Percentiles rank a stretch among this genome's conserved stretches.
Evolutionary conservation across 495 filamentous ascomycete species (phyloP).

Genomic region (Podospora appendiculata): DNA sequence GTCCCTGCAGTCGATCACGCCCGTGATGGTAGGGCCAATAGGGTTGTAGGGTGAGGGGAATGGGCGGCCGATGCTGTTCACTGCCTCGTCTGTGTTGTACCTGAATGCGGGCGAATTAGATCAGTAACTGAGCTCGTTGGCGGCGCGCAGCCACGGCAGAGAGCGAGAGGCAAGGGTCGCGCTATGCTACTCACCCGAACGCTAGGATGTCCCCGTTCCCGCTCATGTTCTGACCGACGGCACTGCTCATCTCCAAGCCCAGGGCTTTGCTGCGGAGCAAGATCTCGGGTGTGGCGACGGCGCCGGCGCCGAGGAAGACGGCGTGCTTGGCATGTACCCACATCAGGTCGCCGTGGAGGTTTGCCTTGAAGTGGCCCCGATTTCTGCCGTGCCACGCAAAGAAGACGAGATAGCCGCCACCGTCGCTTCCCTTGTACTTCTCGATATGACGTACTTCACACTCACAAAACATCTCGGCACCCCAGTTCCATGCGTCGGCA

Average conservation of each 20-base stretch:
- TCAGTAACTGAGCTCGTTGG: no score
- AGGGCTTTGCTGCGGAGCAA: slow-evolving; percentile 54
- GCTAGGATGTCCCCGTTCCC: slow-evolving; percentile 61
- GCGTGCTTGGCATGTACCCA: slow-evolving; percentile 58
- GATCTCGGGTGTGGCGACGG: slow-evolving; percentile 59
- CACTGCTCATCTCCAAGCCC: slow-evolving; percentile 49
- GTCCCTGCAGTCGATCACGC: slow-evolving; percentile 54
- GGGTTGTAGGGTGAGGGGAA: slow-evolving; percentile 41
- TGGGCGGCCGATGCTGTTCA: slow-evolving; percentile 48
- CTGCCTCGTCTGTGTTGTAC: slow-evolving; percentile 49
- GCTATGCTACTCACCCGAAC: slow-evolving; percentile 41
- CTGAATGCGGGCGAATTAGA: slow-evolving; percentile 18
- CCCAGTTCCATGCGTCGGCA: slow-evolving; percentile 70
- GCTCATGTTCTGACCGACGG: slow-evolving; percentile 54
- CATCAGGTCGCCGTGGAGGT: slow-evolving; percentile 55
- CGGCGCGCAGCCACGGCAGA: background rate
- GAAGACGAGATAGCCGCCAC: slow-evolving; percentile 52
- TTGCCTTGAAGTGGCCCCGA: slow-evolving; percentile 47
- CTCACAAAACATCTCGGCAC: slow-evolving; percentile 65
- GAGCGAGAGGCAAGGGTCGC: background rate
- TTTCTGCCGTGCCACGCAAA: slow-evolving; percentile 60
- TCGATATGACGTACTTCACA: slow-evolving; percentile 62
- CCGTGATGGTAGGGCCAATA: slow-evolving; percentile 57
- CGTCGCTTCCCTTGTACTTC: slow-evolving; percentile 29
- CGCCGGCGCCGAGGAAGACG: slow-evolving; percentile 54